Conservation (phyloP, 805 yeast species). For the Zygoascus flipseniorum region DNA sequence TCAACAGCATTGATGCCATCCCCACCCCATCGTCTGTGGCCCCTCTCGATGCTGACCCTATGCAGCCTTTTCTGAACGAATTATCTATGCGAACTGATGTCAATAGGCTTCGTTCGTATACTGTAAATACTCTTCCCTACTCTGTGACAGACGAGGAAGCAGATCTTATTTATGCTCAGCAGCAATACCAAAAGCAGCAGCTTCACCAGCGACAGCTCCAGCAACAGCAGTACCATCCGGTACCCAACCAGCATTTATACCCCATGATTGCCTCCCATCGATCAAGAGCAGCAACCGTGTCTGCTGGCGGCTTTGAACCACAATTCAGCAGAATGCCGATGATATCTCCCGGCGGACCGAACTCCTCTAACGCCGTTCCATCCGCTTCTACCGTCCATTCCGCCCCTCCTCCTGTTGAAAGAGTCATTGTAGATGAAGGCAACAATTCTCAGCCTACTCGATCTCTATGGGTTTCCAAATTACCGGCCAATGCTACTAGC, state of each 20-base stretch:
- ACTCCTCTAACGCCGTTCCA: neutral
- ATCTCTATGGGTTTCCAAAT: slow-evolving; percentile 67
- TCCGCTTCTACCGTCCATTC: neutral
- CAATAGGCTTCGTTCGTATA: slow-evolving; percentile 24
- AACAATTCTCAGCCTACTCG: slow-evolving; percentile 39
- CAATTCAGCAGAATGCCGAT: neutral
- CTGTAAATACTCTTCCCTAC: slow-evolving; percentile 18
- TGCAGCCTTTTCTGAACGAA: slow-evolving; percentile 24
- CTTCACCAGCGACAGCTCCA: slow-evolving; percentile 15
- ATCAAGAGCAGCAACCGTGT: slow-evolving; percentile 15
- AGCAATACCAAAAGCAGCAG: slow-evolving; percentile 13
- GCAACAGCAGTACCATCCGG: neutral
- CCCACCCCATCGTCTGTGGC: slow-evolving; percentile 6
- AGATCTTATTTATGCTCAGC: slow-evolving; percentile 2
- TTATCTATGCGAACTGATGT: slow-evolving; percentile 27
- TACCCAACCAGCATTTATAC: slow-evolving; percentile 1
- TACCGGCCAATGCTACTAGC: slow-evolving; percentile 52
- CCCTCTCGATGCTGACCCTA: slow-evolving; percentile 16
- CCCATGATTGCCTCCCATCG: slow-evolving; percentile 5
- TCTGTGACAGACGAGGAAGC: slow-evolving; percentile 9
- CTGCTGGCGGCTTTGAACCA: slow-evolving; percentile 12
- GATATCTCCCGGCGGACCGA: neutral
- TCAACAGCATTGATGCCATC: slow-evolving; percentile 8
- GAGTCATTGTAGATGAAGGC: slow-evolving; percentile 6
- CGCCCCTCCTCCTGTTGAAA: neutral